Conservation (phyloP, 352 stramenopile genomes). For the Phytophthora chlamydospora region DNA sequence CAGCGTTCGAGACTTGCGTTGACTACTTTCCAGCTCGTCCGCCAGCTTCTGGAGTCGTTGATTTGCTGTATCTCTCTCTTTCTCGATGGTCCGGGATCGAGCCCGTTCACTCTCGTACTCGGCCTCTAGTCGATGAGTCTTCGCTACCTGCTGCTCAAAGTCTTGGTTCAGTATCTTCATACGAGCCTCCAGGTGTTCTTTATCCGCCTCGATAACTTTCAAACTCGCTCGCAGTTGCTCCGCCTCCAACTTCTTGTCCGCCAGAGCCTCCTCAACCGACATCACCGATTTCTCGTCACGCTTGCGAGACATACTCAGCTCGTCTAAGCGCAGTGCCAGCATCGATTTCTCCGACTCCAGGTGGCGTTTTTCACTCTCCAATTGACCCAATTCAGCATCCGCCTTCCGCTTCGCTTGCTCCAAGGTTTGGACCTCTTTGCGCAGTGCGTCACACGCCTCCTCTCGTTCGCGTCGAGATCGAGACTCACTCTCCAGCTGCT, state of each 20-base stretch:
- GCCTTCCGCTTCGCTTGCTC: constrained; percentile 34
- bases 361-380: constrained; percentile 48
- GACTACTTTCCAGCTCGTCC: constrained; percentile 37
- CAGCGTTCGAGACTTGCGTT: constrained; percentile 34
- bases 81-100: constrained; percentile 42
- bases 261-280: constrained; percentile 23
- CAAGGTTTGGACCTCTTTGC: constrained; percentile 29
- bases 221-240: constrained; percentile 51
- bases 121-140: constrained; percentile 39
- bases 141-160: constrained; percentile 33
- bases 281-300: constrained; percentile 26
- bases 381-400: constrained; percentile 26
- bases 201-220: constrained; percentile 45
- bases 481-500: constrained; percentile 28
- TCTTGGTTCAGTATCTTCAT: constrained; percentile 38
- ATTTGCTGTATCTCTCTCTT: constrained; percentile 35
- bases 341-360: constrained; percentile 43
- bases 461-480: constrained; percentile 28
- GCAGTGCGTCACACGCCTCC: constrained; percentile 26
- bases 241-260: constrained; percentile 54
- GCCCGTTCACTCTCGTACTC: constrained; percentile 32
- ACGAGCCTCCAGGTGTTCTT: constrained; percentile 39
- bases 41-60: constrained; percentile 39
- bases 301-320: constrained; percentile 26
- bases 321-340: constrained; percentile 27